Percentiles rank a stretch among this genome's conserved stretches.
Conservation (phyloP, 176 grass and related monocot genomes). For the Avena insularis region DNA sequence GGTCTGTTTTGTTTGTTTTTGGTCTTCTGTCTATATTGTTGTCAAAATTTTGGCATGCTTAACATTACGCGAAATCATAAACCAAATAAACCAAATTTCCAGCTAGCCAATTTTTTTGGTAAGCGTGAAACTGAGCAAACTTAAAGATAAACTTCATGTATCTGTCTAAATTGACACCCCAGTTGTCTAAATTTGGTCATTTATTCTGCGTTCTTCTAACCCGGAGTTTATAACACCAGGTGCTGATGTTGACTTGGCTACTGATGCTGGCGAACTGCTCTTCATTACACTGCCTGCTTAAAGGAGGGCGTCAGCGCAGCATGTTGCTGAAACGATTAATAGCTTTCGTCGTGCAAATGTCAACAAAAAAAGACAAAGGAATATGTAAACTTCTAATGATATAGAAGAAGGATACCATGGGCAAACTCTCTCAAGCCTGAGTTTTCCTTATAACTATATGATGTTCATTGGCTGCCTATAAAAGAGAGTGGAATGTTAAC, state of each 20-base stretch:
- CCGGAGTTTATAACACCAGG: slow-evolving; percentile 56
- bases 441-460: background rate
- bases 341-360: slow-evolving; percentile 71
- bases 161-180: background rate
- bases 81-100: background rate
- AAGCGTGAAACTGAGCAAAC: background rate
- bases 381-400: slow-evolving; percentile 40
- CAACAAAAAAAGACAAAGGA: slow-evolving; percentile 98
- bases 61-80: background rate
- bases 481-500: background rate
- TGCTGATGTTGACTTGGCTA: slow-evolving; percentile 80
- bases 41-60: background rate
- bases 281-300: slow-evolving; percentile 95
- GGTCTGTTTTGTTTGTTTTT: background rate
- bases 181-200: background rate
- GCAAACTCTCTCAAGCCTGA: background rate
- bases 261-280: slow-evolving; percentile 94
- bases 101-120: background rate
- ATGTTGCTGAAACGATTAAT: slow-evolving; percentile 81
- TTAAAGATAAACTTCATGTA: background rate
- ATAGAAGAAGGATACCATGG: background rate
- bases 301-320: slow-evolving; percentile 69
- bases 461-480: background rate
- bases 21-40: background rate
- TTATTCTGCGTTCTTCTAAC: background rate